Evolutionary conservation across 108 stramenopile species (phyloP).

Genomic region (Cyclotella atomus): DNA sequence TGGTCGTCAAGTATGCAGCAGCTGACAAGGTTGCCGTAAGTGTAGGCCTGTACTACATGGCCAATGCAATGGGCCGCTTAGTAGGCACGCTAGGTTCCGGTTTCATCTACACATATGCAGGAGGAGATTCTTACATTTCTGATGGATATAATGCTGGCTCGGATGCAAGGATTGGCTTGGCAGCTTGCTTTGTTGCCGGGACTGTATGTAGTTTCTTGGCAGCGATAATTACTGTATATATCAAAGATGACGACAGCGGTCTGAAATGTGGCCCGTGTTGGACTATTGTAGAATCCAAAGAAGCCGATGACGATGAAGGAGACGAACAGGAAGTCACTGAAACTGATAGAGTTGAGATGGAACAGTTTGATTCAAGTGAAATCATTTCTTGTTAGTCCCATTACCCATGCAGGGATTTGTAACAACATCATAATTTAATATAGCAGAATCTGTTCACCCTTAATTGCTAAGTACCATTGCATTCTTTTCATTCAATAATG

Average conservation of each 20-base stretch:
- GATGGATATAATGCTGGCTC: constrained; percentile 62
- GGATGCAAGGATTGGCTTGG: constrained; percentile 78
- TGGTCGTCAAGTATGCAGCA: constrained; percentile 94
- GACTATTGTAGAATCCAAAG: constrained; percentile 22
- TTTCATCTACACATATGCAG: constrained; percentile 87
- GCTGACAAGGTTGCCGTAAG: constrained; percentile 90
- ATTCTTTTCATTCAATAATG: too few species aligned
- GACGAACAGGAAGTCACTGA: background rate
- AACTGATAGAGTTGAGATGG: background rate
- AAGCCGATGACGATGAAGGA: background rate
- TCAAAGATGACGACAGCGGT: constrained; percentile 77
- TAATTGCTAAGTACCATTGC: too few species aligned
- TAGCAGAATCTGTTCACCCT: too few species aligned
- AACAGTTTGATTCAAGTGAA: background rate
- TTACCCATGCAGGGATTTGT: too few species aligned
- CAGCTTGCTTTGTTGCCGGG: constrained; percentile 85
- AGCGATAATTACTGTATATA: constrained; percentile 73
- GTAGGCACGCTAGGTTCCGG: constrained; percentile 92
- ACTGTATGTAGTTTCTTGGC: constrained; percentile 77
- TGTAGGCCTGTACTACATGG: constrained; percentile 97
- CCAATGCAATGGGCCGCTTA: constrained; percentile 91
- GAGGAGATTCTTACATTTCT: constrained; percentile 49
- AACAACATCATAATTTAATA: too few species aligned
- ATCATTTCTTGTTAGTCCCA: too few species aligned
- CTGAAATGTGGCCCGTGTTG: constrained; percentile 74